Conservation (phyloP, 371 early-diverging fungal species). For the Syncephalastrum sp. region DNA sequence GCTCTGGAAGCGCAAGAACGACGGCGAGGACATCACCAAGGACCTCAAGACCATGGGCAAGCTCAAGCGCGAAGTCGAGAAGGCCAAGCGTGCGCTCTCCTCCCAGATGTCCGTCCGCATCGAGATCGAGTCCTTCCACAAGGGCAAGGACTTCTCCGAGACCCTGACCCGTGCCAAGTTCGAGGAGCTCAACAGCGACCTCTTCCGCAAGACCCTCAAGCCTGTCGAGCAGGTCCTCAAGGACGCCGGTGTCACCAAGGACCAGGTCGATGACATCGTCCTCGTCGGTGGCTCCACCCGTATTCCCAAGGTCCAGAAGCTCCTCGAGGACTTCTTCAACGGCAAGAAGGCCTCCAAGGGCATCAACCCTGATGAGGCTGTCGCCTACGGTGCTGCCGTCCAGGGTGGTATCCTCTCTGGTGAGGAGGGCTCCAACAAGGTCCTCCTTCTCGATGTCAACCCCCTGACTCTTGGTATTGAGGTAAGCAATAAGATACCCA, state of each 20-base stretch:
- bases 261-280: constrained; percentile 95
- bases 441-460: constrained; percentile 96
- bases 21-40: constrained; percentile 65
- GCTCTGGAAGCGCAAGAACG: constrained; percentile 74
- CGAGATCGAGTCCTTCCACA: constrained; percentile 89
- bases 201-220: constrained; percentile 94
- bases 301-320: constrained; percentile 97
- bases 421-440: constrained; percentile 76
- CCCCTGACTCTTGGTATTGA: constrained; percentile 98
- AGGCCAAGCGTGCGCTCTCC: constrained; percentile 90
- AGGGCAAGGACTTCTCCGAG: constrained; percentile 98
- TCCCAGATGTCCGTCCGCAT: constrained; percentile 79
- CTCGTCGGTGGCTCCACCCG: constrained; percentile 99
- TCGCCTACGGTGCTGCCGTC: constrained; percentile 98
- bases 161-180: constrained; percentile 95
- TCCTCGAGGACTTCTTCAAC: constrained; percentile 89
- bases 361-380: constrained; percentile 99
- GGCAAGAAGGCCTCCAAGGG: constrained; percentile 93
- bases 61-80: constrained; percentile 87
- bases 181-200: constrained; percentile 86
- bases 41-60: constrained; percentile 82
- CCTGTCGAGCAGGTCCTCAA: constrained; percentile 97
- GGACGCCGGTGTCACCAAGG: constrained; percentile 90
- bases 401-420: constrained; percentile 98
- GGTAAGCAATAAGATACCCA: background rate